These are phyloP conservation scores for Quercus agrifolia DNA, from an alignment of 306 rosid genomes.

Conservation along the genomic window DNA sequence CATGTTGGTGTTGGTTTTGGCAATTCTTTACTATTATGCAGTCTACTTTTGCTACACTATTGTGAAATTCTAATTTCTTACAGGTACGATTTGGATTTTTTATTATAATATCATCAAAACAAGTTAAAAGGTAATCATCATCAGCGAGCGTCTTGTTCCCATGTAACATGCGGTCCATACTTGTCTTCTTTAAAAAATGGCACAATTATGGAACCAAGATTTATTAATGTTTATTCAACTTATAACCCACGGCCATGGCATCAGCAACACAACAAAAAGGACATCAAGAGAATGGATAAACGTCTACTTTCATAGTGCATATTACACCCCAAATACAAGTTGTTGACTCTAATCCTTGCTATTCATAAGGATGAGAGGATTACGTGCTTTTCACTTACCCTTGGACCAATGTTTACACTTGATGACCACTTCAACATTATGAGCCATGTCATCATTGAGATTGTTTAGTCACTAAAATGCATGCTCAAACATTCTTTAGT, in stretches of 20 bases:
- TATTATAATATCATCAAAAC: background rate
- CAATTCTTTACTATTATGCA: background rate
- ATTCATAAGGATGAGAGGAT: background rate
- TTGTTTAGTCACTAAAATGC: too few species aligned
- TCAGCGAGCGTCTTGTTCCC: background rate
- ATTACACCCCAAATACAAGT: background rate
- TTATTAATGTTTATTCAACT: background rate
- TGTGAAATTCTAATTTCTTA: background rate
- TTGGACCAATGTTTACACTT: background rate
- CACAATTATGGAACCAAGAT: background rate
- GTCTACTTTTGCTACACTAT: too few species aligned
- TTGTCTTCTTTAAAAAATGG: background rate
- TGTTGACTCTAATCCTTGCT: background rate
- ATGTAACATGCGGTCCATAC: background rate
- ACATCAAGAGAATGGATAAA: background rate
- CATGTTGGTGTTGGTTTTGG: background rate
- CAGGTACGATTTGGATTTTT: background rate
- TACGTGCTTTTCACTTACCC: background rate
- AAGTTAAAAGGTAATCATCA: background rate
- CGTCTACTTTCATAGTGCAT: background rate
- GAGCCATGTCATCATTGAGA: too few species aligned
- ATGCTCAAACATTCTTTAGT: background rate
- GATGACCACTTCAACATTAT: background rate
- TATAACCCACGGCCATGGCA: background rate
- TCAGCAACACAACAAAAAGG: background rate